Conservation (phyloP, 164 flowering plant genomes). For the Dillenia turbinata region DNA sequence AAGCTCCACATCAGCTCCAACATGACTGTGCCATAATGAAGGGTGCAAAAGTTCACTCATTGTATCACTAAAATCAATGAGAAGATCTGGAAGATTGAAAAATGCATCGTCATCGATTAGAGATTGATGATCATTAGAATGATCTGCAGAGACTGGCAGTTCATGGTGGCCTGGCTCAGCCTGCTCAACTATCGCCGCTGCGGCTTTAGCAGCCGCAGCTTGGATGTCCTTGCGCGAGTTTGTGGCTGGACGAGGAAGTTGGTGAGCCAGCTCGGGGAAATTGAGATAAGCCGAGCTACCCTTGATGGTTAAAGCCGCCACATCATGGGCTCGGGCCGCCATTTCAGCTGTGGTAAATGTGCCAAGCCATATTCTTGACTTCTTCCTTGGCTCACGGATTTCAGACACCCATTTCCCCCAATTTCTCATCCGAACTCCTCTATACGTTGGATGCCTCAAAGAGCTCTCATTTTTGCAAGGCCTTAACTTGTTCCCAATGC, state of each 20-base stretch:
- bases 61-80: constrained; percentile 11
- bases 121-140: constrained; percentile 7
- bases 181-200: constrained; percentile 16
- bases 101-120: constrained; percentile 7
- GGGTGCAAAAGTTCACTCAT: constrained; percentile 4
- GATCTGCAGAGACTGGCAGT: constrained; percentile 5
- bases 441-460: constrained; percentile 29
- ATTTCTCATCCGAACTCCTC: constrained; percentile 51
- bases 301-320: constrained; percentile 52
- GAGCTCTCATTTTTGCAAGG: constrained; percentile 10
- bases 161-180: constrained; percentile 2
- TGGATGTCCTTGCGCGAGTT: constrained; percentile 50
- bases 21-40: constrained; percentile 1
- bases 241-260: constrained; percentile 46
- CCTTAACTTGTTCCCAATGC: constrained; percentile 8
- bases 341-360: constrained; percentile 56
- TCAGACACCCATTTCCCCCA: constrained; percentile 75
- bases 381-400: constrained; percentile 58
- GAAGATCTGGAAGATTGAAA: constrained; percentile 30
- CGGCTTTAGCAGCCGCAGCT: constrained; percentile 50
- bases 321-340: constrained; percentile 76
- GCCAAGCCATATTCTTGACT: constrained; percentile 65
- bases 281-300: constrained; percentile 50
- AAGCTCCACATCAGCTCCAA: constrained; percentile 17
- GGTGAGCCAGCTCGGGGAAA: constrained; percentile 45